Evolutionary conservation across 176 grass and related monocot species (phyloP), one percentile per base, ranked within the genome.

Genomic region (Panicum miliaceum): DNA sequence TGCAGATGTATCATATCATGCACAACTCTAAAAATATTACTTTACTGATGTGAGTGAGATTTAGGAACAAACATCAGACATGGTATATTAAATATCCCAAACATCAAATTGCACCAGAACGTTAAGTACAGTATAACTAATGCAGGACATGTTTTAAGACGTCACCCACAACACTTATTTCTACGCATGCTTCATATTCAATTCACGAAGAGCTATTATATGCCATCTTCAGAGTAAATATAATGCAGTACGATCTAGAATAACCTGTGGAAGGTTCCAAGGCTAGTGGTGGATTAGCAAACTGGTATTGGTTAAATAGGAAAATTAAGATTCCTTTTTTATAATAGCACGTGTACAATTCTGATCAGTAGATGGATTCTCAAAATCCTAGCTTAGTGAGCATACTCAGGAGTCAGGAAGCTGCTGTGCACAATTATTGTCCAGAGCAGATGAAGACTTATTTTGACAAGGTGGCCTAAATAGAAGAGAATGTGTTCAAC

Each of bases 251-350:
- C 20, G 20, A 43, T 85, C 36, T 82, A 77, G 26, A 57, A 82
- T 86, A 82, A 86, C 14, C 47, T 47, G 46, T 56, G 46, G 78
- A 53, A 61, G 14, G 83, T 57, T 70, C 46, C 22, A 71, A 78
- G 8, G 42, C 42, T 64, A 71, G 59, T 41, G 58, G 45, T 81
- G 63, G 48, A 64, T 36, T 57, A 72, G 48, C 37, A 86, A 82
- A 86, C 38, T 78, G 14, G 73, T 82, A 66, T 86, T 66, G 45
- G 79, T 59, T 86, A 50, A 73, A 86, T 32, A 13, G 19, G 40
- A 38, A 7, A 64, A 78, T 50, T 90, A 86, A 86, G 45, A 82
- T 86, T 48, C 26, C 57, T 82, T 77, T 72, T 64, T 86, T 71
- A 41, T 58, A 46, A 73, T 67, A 57, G 66, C 84, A 86, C 29